Evolutionary conservation across 2,329 filamentous ascomycete species (phyloP), one percentile per base, ranked within the genome.

Genomic region (Dactylellina haptotyla): DNA sequence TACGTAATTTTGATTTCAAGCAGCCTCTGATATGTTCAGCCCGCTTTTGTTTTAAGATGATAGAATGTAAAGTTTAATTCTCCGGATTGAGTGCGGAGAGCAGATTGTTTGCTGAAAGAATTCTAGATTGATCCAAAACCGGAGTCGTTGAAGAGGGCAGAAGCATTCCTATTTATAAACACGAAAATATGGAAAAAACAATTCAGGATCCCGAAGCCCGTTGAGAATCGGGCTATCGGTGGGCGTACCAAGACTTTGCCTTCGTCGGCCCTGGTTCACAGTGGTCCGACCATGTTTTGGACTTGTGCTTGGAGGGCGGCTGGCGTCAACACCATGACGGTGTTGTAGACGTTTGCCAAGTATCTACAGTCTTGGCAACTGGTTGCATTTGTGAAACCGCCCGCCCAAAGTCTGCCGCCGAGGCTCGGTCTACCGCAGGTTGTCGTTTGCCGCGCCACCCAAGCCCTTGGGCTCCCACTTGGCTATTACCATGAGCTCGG

Each of bases 271-370:
- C 39, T 48, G 16, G 34, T 57, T 43, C 53, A 48, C 18, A 34
- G 3, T 34, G 25, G 23, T 16, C 48, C 26, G 61, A 43, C 41
- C 39, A 57, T 66, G 62, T 66, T 56, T 66, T 58, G 57, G 58
- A 54, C 51, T 26, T 41, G 46, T 43, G 51, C 66, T 51, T 64
- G 53, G 56, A 30, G 32, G 46, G 10, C 50, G 39, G n/a, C 30
- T 57, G 28, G 37, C 16, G 43, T 64, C 66, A 71, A 72, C 66
- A 72, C 58, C 66, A 53, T 62, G 61, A 66, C 69, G 61, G 34
- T 30, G 69, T 72, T 65, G 59, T 59, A 61, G 58, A 73, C 48
- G 58, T 54, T 57, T 37, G 69, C 69, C 69, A 39, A 73, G 69
- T 37, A 73, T 66, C 61, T 66, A 45, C 53, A 73, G 39, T 66